These are phyloP conservation scores for Podaxis pistillaris DNA, from an alignment of 768 basidiomycete species.

Conservation along the genomic window DNA sequence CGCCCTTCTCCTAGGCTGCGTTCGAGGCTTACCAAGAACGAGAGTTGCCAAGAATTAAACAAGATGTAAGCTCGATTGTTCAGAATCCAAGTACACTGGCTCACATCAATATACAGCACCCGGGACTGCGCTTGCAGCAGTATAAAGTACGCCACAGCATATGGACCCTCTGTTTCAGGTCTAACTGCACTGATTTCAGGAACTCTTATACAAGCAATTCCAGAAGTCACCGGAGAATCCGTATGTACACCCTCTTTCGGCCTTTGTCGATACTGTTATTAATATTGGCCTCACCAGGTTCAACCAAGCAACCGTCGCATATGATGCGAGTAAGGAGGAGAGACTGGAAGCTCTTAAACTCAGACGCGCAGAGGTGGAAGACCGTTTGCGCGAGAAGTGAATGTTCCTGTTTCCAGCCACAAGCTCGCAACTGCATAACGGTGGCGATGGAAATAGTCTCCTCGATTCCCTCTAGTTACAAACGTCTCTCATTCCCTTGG, in stretches of 20 bases:
- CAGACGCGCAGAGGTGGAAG: conserved; percentile 62
- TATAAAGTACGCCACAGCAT: conserved; percentile 56
- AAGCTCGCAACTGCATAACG: neutral
- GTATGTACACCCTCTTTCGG: conserved; percentile 42
- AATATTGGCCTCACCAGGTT: conserved; percentile 46
- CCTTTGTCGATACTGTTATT: neutral
- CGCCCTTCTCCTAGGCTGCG: conserved; percentile 53
- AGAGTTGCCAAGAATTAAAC: conserved; percentile 74
- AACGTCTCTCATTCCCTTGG: neutral
- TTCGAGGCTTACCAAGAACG: conserved; percentile 88
- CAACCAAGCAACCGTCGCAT: conserved; percentile 77
- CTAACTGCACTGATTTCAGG: conserved; percentile 39
- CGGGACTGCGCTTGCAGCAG: conserved; percentile 87
- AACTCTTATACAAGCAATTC: conserved; percentile 90
- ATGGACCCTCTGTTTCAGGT: neutral
- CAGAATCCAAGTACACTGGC: conserved; percentile 11
- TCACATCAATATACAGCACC: conserved; percentile 51
- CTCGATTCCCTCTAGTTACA: neutral
- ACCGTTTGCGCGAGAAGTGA: conserved; percentile 56
- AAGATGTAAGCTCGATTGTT: conserved; percentile 49
- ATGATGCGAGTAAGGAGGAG: conserved; percentile 88
- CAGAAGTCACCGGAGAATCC: conserved; percentile 96
- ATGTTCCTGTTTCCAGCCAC: neutral
- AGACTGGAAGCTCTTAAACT: conserved; percentile 73
- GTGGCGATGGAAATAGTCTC: neutral